A percentile compares a stretch with the other conserved stretches of the same genome.
These are phyloP conservation scores for Harrya chromipes DNA, from an alignment of 768 basidiomycete species.

Conservation along the genomic window DNA sequence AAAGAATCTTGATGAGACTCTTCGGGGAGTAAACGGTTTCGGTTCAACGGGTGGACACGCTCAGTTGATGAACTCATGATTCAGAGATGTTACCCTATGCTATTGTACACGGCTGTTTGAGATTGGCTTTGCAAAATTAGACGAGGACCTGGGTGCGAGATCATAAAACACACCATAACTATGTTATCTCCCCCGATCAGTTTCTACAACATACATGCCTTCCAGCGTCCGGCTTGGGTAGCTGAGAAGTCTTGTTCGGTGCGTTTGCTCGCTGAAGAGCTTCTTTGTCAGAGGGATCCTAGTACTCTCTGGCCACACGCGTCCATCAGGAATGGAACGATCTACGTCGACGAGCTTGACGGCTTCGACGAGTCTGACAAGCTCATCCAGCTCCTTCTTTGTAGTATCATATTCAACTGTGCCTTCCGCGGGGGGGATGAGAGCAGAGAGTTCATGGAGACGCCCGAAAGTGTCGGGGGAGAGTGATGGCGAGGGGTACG, in stretches of 20 bases:
- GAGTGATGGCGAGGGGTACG: conserved; percentile 68
- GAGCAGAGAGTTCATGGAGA: conserved; percentile 71
- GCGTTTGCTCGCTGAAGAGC: conserved; percentile 23
- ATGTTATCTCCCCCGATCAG: conserved; percentile 27
- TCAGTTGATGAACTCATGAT: conserved; percentile 33
- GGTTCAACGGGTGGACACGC: conserved; percentile 92
- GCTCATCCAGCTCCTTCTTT: conserved; percentile 62
- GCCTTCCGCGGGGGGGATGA: conserved; percentile 59
- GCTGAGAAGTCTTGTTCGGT: conserved; percentile 46
- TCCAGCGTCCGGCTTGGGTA: conserved; percentile 46
- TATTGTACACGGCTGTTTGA: background rate
- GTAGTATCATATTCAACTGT: conserved; percentile 50
- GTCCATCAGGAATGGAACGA: conserved; percentile 38
- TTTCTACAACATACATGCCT: conserved; percentile 64
- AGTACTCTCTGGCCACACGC: conserved; percentile 39
- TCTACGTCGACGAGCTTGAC: conserved; percentile 58
- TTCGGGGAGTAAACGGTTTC: conserved; percentile 83
- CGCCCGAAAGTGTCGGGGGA: conserved; percentile 54
- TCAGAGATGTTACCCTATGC: background rate
- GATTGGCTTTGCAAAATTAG: background rate
- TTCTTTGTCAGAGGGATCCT: conserved; percentile 30
- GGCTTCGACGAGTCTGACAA: conserved; percentile 77
- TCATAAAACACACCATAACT: conserved; percentile 2
- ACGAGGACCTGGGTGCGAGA: background rate
- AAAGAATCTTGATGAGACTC: conserved; percentile 82